These are phyloP conservation scores for Candida pseudocylindracea DNA, from an alignment of 1,139 yeast species.

Conservation along the genomic window DNA sequence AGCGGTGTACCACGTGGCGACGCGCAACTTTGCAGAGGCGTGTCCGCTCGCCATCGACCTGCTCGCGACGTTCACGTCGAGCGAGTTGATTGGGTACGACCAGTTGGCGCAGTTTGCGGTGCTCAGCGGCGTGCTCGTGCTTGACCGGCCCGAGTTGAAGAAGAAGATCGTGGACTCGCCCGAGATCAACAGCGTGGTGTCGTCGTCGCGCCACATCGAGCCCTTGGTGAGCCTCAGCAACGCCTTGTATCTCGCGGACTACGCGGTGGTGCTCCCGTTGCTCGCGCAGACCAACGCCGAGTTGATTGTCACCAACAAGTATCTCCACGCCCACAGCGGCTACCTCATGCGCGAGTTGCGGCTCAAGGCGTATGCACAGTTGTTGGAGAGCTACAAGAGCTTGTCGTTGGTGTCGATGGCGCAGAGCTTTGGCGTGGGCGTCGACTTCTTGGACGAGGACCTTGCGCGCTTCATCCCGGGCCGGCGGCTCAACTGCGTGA, in stretches of 20 bases:
- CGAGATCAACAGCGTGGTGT: conserved; percentile 63
- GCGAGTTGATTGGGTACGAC: conserved; percentile 77
- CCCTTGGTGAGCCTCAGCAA: conserved; percentile 74
- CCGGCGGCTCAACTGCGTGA: conserved; percentile 83
- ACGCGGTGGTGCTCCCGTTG: conserved; percentile 57
- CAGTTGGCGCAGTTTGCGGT: conserved; percentile 80
- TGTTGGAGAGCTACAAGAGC: conserved; percentile 85
- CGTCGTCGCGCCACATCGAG: conserved; percentile 43
- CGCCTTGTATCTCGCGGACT: conserved; percentile 77
- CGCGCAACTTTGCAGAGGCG: conserved; percentile 72
- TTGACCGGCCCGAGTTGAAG: conserved; percentile 73
- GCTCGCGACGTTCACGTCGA: conserved; percentile 89
- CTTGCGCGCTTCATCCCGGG: conserved; percentile 81
- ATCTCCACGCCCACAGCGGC: conserved; percentile 56
- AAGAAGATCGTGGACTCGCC: conserved; percentile 81
- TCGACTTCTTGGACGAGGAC: conserved; percentile 65
- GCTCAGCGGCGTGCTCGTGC: conserved; percentile 61
- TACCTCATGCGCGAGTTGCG: conserved; percentile 84
- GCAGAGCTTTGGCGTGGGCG: conserved; percentile 68
- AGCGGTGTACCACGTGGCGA: conserved; percentile 68
- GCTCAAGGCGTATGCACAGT: conserved; percentile 85
- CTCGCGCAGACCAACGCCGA: conserved; percentile 62
- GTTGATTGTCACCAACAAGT: conserved; percentile 53
- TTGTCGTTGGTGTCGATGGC: conserved; percentile 87
- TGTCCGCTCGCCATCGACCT: conserved; percentile 72